Evolutionary conservation across 306 rosid species (phyloP).

Genomic region (peach (Prunus persica)): DNA sequence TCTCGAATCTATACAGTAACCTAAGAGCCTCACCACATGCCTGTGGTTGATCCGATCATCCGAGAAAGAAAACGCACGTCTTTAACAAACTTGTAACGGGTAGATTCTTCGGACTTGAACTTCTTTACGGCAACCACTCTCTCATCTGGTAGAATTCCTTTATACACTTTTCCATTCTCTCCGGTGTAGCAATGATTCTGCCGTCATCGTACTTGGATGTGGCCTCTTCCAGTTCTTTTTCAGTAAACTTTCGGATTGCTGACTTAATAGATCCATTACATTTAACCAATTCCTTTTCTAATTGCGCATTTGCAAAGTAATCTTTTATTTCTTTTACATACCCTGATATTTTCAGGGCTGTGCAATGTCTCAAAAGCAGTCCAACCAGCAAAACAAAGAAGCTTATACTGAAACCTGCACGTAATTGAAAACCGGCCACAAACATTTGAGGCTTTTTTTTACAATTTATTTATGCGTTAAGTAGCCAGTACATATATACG

Average conservation of each 20-base stretch:
- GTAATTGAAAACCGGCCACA: too few relatives aligned
- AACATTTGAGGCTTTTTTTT: too few relatives aligned
- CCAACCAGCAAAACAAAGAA: too few relatives aligned
- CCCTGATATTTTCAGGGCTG: too few relatives aligned
- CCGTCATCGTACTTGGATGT: not conserved
- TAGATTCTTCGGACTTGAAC: not conserved
- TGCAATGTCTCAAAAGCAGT: too few relatives aligned
- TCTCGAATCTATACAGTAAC: not conserved
- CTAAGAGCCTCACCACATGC: constrained; percentile 13
- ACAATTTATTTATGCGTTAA: too few relatives aligned
- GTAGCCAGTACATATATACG: too few relatives aligned
- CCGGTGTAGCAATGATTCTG: not conserved
- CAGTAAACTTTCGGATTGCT: not conserved
- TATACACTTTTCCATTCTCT: not conserved
- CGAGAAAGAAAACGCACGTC: constrained; percentile 15
- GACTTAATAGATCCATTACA: not conserved
- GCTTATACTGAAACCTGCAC: too few relatives aligned
- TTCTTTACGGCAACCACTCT: constrained; percentile 13
- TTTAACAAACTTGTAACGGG: not conserved
- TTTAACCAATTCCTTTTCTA: not conserved
- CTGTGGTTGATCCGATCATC: constrained; percentile 1
- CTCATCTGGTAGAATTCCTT: not conserved
- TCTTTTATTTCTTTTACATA: too few relatives aligned
- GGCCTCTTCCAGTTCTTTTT: not conserved
- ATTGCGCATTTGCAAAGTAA: too few relatives aligned